Conservation (phyloP, 148 eudicot genomes). For the Drosera capensis region DNA sequence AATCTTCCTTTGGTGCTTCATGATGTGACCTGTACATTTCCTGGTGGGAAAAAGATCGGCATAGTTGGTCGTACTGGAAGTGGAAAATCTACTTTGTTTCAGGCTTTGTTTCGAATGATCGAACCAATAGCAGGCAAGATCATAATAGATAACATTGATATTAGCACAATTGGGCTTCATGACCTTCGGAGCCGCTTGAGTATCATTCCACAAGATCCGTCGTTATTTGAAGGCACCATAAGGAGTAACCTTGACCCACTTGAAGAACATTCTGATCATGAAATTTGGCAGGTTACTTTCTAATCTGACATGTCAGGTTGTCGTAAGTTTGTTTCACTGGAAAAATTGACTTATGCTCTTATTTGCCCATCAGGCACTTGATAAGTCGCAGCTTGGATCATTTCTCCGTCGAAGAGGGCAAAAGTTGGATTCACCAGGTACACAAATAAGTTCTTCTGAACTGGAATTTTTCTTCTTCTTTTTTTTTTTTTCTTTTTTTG, state of each 20-base stretch:
- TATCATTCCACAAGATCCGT: constrained; percentile 97
- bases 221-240: constrained; percentile 91
- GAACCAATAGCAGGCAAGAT: constrained; percentile 81
- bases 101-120: constrained; percentile 76
- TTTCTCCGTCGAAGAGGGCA: constrained; percentile 65
- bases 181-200: constrained; percentile 92
- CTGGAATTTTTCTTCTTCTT: too few species aligned
- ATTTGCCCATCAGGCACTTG: constrained; percentile 64
- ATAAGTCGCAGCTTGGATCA: constrained; percentile 90
- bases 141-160: constrained; percentile 71
- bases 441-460: constrained; percentile 2
- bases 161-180: constrained; percentile 83
- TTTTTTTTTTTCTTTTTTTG: too few species aligned
- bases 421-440: constrained; percentile 84
- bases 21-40: constrained; percentile 68
- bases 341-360: not conserved
- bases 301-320: not conserved
- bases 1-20: constrained; percentile 85
- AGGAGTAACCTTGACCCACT: constrained; percentile 90
- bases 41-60: constrained; percentile 87
- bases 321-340: not conserved
- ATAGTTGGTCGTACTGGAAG: constrained; percentile 97
- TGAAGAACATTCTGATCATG: constrained; percentile 67
- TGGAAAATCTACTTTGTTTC: constrained; percentile 92
- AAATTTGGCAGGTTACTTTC: constrained; percentile 67